Evolutionary conservation across 148 eudicot genomes (phyloP).

Genomic region (Nyssa sinensis): DNA sequence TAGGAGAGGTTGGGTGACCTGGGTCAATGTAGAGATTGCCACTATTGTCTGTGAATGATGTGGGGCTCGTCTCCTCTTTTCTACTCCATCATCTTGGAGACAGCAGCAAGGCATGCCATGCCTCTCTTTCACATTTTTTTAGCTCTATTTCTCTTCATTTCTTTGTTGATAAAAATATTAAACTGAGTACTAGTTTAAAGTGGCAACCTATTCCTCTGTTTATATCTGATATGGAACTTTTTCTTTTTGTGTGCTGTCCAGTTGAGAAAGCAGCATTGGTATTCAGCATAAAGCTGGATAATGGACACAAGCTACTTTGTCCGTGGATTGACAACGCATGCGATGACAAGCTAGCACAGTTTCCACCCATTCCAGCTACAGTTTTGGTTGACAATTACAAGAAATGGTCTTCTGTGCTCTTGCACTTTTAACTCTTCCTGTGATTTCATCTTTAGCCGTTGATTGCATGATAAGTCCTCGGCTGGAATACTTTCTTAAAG

Average conservation of each 20-base stretch:
- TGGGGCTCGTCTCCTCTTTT: constrained; percentile 74
- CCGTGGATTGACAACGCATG: constrained; percentile 92
- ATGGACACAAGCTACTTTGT: constrained; percentile 81
- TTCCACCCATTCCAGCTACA: constrained; percentile 59
- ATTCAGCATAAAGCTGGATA: constrained; percentile 86
- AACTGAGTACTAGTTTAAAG: background rate
- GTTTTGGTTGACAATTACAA: constrained; percentile 67
- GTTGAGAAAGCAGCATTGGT: constrained; percentile 94
- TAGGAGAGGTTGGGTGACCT: constrained; percentile 94
- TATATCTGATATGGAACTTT: background rate
- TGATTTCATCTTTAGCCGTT: constrained; percentile 49
- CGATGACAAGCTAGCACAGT: constrained; percentile 68
- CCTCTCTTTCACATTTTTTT: background rate
- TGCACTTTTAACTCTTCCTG: constrained; percentile 76
- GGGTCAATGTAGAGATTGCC: constrained; percentile 61
- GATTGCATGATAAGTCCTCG: constrained; percentile 54
- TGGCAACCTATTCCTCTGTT: background rate
- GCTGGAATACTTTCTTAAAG: constrained; percentile 62
- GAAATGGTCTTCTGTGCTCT: constrained; percentile 53
- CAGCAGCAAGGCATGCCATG: constrained; percentile 74
- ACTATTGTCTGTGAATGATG: constrained; percentile 85
- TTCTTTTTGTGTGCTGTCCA: constrained; percentile 28
- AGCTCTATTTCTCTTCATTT: background rate
- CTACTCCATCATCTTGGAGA: constrained; percentile 82
- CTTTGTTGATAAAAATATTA: background rate